Base-by-base conservation (phyloP, 306 rosid genomes). In the Dryas drummondii region DNA sequence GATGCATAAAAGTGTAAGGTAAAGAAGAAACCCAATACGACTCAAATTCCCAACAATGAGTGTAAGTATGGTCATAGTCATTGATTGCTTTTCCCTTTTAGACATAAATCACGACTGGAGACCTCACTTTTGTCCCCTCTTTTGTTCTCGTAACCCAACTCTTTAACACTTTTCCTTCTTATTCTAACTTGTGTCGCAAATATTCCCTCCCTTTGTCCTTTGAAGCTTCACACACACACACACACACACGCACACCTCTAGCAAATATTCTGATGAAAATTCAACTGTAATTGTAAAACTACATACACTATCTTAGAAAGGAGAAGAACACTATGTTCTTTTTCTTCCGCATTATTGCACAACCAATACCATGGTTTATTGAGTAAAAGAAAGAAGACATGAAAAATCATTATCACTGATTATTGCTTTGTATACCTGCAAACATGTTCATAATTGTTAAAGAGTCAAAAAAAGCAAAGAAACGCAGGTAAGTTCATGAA, bases 101-200 rank as follows among this genome's bases (percentile, higher is more conserved):
- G 40, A 78, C 81, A 74, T 84, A 59, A 62, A 77, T 71, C 64
- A 32, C 19, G 48, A 58, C 17, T 55, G 26, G 55, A 74, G 80
- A 60, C 37, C 68, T 54, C 78, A 68, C 86, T 80, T 85, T 87
- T 62, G 78, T 72, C 84, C 80, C 44, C 66, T 83, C 64, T 9
- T 71, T 71, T 61, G 54, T 17, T 70, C 73, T 72, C 78, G 45
- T 75, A 51, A 48, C 79, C 67, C 49, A 52, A 60, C n/a, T 56
- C 49, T 40, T 19, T 19, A 62, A 71, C 56, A 74, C 78, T 75
- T 78, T 84, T 60, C 15, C 60, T 69, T 66, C 69, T 17, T 64
- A 12, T 41, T 58, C 81, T 77, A 9, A 62, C 72, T 86, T 80
- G 92, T 78, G 76, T 76, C 44, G 14, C 66, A 68, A 73, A 81